Percentiles rank a stretch among this genome's conserved stretches.
Evolutionary conservation across 257 asterid genomes (phyloP).

Genomic region (Nicotiana tabacum): DNA sequence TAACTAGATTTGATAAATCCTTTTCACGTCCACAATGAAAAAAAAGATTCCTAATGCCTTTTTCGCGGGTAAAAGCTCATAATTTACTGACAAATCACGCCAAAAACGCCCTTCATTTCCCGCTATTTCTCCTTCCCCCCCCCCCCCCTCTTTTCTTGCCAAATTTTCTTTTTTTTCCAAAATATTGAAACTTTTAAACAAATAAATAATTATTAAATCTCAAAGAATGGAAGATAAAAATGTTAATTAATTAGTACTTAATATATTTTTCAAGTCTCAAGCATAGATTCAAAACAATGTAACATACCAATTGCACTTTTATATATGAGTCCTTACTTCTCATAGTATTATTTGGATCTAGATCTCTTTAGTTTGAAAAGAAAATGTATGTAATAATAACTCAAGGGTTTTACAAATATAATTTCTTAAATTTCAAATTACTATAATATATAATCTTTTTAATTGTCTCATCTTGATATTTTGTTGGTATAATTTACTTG

Average conservation of each 20-base stretch:
- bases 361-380: no score
- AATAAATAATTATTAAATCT: not conserved
- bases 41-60: not conserved
- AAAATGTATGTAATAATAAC: no score
- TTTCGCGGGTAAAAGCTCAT: not conserved
- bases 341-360: not conserved
- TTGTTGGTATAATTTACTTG: not conserved
- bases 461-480: not conserved
- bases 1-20: not conserved
- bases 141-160: not conserved
- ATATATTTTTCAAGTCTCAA: not conserved
- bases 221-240: not conserved
- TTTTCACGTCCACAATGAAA: conserved; percentile 24
- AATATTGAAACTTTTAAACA: not conserved
- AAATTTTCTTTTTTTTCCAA: not conserved
- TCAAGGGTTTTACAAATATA: no score
- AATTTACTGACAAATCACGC: not conserved
- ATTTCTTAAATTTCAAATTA: not conserved
- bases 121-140: not conserved
- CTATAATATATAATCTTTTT: no score
- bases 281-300: not conserved
- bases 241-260: not conserved
- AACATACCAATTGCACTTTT: not conserved
- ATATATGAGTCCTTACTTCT: not conserved
- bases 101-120: not conserved